These are phyloP conservation scores for Podaxis sp. DNA, from an alignment of 768 basidiomycete genomes.

Conservation along the genomic window DNA sequence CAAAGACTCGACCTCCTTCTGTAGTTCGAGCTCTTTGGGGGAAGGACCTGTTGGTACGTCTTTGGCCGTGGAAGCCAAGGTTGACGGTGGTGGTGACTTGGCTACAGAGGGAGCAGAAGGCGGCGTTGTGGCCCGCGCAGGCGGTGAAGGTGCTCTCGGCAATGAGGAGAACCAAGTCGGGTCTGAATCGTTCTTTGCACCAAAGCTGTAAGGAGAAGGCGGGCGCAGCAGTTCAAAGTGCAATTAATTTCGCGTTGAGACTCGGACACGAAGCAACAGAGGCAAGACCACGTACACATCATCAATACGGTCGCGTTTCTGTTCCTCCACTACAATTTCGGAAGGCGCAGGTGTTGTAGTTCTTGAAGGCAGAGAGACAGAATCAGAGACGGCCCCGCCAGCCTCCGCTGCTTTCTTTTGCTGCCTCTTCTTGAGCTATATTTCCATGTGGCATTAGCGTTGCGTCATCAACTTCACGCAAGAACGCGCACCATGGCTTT, in stretches of 20 bases:
- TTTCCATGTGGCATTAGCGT: not conserved
- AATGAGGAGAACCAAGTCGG: conserved; percentile 62
- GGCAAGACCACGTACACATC: conserved; percentile 58
- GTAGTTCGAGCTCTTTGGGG: conserved; percentile 11
- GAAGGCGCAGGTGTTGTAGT: conserved; percentile 52
- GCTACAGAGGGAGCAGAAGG: conserved; percentile 10
- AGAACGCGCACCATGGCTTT: conserved; percentile 66
- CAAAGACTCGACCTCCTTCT: conserved; percentile 18
- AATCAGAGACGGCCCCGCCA: conserved; percentile 27
- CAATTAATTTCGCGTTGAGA: not conserved
- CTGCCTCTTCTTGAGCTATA: conserved; percentile 78
- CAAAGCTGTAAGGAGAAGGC: not conserved
- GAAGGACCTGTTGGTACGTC: not conserved
- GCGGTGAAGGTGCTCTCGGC: conserved; percentile 40
- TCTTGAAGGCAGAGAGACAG: conserved; percentile 37
- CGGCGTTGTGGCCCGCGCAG: conserved; percentile 22
- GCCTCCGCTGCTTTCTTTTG: conserved; percentile 61
- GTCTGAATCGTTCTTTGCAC: conserved; percentile 41
- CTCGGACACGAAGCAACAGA: not conserved
- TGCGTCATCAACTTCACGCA: not conserved
- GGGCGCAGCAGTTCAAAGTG: not conserved
- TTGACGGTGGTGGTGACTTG: conserved; percentile 15
- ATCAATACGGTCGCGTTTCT: conserved; percentile 45
- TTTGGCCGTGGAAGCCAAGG: not conserved
- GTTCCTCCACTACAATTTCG: conserved; percentile 28